Evolutionary conservation across 2,329 filamentous ascomycete genomes (phyloP), one percentile per base, ranked within the genome.

Genomic region (Rasamsonia emersonii): DNA sequence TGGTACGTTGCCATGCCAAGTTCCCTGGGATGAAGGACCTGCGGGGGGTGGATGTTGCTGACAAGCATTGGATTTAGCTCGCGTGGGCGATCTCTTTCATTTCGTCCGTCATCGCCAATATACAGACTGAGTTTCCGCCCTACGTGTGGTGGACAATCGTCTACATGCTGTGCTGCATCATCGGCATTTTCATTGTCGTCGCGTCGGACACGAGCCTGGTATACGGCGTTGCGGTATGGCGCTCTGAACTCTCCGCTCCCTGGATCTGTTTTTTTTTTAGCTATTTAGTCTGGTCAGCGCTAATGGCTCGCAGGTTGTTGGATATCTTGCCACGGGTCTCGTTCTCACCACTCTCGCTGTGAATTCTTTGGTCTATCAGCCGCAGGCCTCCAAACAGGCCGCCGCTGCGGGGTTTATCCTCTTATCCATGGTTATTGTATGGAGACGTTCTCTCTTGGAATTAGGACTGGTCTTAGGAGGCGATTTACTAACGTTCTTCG

Each of bases 11-110:
- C n/a, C n/a, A 31, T 15, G 18, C 24, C 18, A 18, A 4, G n/a
- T 16, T 19, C 13, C 23, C 9, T 4, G 9, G 18, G 9, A 20
- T 30, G 16, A n/a, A 15, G 23, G 8, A 30, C 18, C 19, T 25
- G 26, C 17, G 38, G 38, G 41, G n/a, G 6, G 19, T 10, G 11
- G 11, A 16, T 26, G 18, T 14, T 45, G 37, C 43, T 41, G 33
- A 46, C 47, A 45, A 33, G 43, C 24, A 33, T 41, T 4, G 26
- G 42, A 46, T 4, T 24, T 56, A 96, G 89, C 78, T 94, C 43
- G 89, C 88, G 37, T 98, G 91, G 91, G 61, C 94, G 45, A 94
- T 98, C 51, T 77, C 86, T 27, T 93, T 96, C 58, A 74, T 96
- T 51, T 73, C 79, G 42, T 89, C 84, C 39, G 79, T 94, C 54